These are phyloP conservation scores for Fusarium sp. DNA, from an alignment of 2,329 filamentous ascomycete species.

Conservation along the genomic window DNA sequence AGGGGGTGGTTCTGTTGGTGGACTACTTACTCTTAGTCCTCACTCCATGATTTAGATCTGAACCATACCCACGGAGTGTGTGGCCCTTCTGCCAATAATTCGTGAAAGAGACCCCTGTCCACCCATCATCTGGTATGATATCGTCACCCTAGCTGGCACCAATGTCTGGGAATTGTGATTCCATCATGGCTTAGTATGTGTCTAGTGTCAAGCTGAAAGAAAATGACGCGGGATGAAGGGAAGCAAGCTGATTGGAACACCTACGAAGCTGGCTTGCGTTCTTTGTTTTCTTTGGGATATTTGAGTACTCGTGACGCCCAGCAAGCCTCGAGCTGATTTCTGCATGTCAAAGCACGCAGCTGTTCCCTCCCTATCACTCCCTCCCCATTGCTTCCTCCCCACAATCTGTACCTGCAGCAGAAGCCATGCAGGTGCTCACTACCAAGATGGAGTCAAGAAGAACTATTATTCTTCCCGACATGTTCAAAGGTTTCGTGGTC, in stretches of 20 bases:
- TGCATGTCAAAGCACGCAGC: neutral
- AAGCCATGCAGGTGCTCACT: neutral
- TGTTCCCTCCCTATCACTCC: neutral
- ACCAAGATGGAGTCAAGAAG: neutral
- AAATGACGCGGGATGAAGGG: neutral
- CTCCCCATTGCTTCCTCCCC: neutral
- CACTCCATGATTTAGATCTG: neutral
- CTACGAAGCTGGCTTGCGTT: neutral
- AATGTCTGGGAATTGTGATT: neutral
- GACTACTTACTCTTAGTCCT: neutral
- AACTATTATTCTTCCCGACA: neutral
- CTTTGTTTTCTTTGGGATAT: neutral
- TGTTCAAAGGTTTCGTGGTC: conserved; percentile 8
- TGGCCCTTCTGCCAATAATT: conserved; percentile 5
- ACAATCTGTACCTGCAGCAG: neutral
- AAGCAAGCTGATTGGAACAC: neutral
- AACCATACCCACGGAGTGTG: neutral
- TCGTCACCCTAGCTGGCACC: neutral
- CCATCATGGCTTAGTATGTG: neutral
- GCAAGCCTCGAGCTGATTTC: neutral
- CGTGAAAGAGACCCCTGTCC: neutral
- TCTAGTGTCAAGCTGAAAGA: neutral
- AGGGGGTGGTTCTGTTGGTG: neutral
- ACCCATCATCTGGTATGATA: neutral
- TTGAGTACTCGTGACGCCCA: neutral